Evolutionary conservation across 371 early-diverging fungal species (phyloP).

Genomic region (Dentiscutata heterogama): DNA sequence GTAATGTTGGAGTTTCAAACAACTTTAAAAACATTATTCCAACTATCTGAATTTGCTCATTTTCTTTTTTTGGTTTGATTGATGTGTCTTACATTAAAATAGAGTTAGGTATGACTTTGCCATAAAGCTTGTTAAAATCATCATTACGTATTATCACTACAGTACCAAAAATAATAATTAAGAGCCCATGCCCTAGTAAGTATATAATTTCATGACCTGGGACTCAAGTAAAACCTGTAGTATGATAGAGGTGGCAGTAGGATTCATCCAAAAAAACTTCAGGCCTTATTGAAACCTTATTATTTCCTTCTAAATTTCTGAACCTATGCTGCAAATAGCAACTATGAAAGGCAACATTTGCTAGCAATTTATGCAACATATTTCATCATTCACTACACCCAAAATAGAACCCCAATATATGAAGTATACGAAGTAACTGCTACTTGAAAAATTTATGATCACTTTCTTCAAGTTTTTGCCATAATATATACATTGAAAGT

Average conservation of each 20-base stretch:
- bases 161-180: conserved; percentile 1
- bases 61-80: conserved; percentile 11
- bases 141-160: not conserved
- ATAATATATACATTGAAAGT: conserved; percentile 17
- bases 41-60: not conserved
- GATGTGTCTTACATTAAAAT: conserved; percentile 5
- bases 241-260: conserved; percentile 7
- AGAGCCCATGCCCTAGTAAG: not conserved
- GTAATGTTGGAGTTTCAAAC: not conserved
- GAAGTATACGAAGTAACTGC: conserved; percentile 32
- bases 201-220: not conserved
- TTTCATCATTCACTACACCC: conserved; percentile 14
- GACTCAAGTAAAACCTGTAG: not conserved
- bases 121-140: not conserved
- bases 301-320: not conserved
- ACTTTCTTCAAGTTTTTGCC: conserved; percentile 25
- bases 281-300: not conserved
- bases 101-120: conserved; percentile 9
- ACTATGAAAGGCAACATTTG: conserved; percentile 27
- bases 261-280: conserved; percentile 18
- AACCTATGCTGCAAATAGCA: not conserved
- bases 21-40: not conserved
- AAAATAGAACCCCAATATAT: not conserved
- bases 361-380: not conserved
- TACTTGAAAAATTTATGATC: conserved; percentile 23